Evolutionary conservation across 164 flowering plant genomes (phyloP).

Genomic region (Berberis thunbergii): DNA sequence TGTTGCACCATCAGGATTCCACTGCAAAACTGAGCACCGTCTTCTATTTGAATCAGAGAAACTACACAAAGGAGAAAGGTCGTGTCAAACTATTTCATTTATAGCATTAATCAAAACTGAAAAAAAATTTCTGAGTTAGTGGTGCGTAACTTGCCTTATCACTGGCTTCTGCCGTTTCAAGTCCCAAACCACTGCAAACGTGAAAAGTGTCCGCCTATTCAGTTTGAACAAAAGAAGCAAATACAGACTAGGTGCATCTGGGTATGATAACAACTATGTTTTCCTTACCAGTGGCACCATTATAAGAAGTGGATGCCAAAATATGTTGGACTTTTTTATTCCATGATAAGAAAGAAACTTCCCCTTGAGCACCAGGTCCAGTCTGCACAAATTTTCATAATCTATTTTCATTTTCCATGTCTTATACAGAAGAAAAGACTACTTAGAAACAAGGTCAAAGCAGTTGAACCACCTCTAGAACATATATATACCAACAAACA

Average conservation of each 20-base stretch:
- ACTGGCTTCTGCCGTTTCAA: slow-evolving; percentile 89
- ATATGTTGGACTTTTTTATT: slow-evolving; percentile 85
- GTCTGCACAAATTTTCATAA: slow-evolving; percentile 37
- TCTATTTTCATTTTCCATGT: neutral
- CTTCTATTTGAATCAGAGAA: slow-evolving; percentile 77
- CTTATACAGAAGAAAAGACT: neutral
- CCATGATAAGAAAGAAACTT: slow-evolving; percentile 93
- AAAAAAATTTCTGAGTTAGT: neutral
- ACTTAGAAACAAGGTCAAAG: too few species aligned
- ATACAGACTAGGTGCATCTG: neutral
- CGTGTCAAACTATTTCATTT: slow-evolving; percentile 1
- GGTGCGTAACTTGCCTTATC: slow-evolving; percentile 46
- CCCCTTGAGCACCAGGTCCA: slow-evolving; percentile 87
- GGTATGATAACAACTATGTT: neutral
- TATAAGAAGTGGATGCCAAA: slow-evolving; percentile 80
- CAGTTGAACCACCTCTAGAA: too few species aligned
- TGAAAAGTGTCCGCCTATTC: slow-evolving; percentile 3
- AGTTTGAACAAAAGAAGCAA: neutral
- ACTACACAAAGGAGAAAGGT: slow-evolving; percentile 28
- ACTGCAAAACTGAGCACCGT: slow-evolving; percentile 94
- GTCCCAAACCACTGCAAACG: slow-evolving; percentile 86
- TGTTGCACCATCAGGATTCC: slow-evolving; percentile 94
- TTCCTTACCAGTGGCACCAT: slow-evolving; percentile 77
- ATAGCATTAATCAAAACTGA: neutral
- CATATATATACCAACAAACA: too few species aligned